phyloP scores from a whole-genome alignment of 371 early-diverging fungal genomes.

The Mortierella sp. region DNA sequence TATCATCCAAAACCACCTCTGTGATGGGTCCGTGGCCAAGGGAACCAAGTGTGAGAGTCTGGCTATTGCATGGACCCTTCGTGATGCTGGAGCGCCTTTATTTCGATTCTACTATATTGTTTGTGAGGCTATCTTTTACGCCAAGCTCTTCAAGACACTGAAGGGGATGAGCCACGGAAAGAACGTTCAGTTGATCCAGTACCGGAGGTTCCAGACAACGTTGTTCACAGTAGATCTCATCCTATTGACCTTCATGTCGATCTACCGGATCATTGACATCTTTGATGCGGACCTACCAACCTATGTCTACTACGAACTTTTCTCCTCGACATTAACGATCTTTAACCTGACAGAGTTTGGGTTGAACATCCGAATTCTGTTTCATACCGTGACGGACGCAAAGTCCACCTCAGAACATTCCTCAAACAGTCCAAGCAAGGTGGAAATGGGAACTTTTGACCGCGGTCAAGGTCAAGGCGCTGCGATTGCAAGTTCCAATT shows the following conservation, averaged over 20 bases:
- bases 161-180: slow-evolving; percentile 30
- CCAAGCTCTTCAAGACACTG: slow-evolving; percentile 36
- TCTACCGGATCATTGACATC: slow-evolving; percentile 34
- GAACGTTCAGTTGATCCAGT: slow-evolving; percentile 29
- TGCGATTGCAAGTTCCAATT: neutral
- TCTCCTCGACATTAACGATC: slow-evolving; percentile 48
- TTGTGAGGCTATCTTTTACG: slow-evolving; percentile 45
- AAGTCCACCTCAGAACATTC: slow-evolving; percentile 3
- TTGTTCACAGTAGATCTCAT: slow-evolving; percentile 38
- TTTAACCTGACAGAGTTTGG: slow-evolving; percentile 49
- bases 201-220: slow-evolving; percentile 40
- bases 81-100: slow-evolving; percentile 33
- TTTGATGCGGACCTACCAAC: slow-evolving; percentile 30
- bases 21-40: slow-evolving; percentile 32
- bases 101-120: slow-evolving; percentile 41
- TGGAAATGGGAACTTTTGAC: slow-evolving; percentile 29
- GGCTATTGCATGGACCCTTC: slow-evolving; percentile 32
- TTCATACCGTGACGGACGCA: slow-evolving; percentile 21
- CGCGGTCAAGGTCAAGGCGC: neutral
- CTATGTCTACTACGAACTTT: slow-evolving; percentile 37
- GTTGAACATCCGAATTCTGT: slow-evolving; percentile 38
- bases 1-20: slow-evolving; percentile 28
- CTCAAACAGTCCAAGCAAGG: slow-evolving; percentile 11
- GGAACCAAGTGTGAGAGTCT: slow-evolving; percentile 22
- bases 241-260: slow-evolving; percentile 36